phyloP scores from a whole-genome alignment of 2,329 filamentous ascomycete species.

The Teratosphaeriaceae sp. region DNA sequence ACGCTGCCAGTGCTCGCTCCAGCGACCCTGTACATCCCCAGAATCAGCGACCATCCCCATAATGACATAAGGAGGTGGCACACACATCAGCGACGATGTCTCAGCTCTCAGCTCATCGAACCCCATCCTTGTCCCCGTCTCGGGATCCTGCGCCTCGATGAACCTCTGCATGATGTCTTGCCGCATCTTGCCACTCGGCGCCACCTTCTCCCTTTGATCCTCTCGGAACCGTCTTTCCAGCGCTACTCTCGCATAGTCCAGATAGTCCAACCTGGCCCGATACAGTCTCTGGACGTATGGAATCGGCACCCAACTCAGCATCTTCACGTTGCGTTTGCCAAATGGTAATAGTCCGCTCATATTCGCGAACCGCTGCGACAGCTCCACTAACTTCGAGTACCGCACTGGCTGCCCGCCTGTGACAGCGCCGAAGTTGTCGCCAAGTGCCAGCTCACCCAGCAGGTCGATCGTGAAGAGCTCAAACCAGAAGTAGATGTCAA shows the following conservation, averaged over 20 bases:
- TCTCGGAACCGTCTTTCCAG: slow-evolving; percentile 7
- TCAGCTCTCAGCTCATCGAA: slow-evolving; percentile 6
- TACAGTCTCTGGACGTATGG: slow-evolving; percentile 5
- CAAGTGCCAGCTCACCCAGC: slow-evolving; percentile 5
- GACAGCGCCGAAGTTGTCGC: slow-evolving; percentile 2
- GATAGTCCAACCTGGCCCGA: slow-evolving; percentile 1
- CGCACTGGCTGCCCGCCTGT: slow-evolving; percentile 1
- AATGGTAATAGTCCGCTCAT: slow-evolving; percentile 4
- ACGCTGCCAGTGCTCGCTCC: slow-evolving; percentile 3
- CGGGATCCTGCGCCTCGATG: slow-evolving; percentile 4
- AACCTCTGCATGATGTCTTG: slow-evolving; percentile 8
- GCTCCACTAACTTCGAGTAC: slow-evolving; percentile 4
- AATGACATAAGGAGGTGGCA: too few species aligned
- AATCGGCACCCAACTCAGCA: slow-evolving; percentile 7
- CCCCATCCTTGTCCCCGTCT: slow-evolving; percentile 5
- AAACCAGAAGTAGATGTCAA: slow-evolving; percentile 7
- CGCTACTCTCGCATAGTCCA: slow-evolving; percentile 9
- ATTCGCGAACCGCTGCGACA: slow-evolving; percentile 5
- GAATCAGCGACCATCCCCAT: too few species aligned
- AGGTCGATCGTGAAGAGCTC: slow-evolving; percentile 8
- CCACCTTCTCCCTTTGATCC: neutral
- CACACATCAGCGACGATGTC: slow-evolving; percentile 6
- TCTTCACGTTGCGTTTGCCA: slow-evolving; percentile 1
- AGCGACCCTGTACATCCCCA: slow-evolving; percentile 4
- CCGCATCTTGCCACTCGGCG: slow-evolving; percentile 1